phyloP scores from a whole-genome alignment of 73 alveolate species.

The Paramecium biaurelia region DNA sequence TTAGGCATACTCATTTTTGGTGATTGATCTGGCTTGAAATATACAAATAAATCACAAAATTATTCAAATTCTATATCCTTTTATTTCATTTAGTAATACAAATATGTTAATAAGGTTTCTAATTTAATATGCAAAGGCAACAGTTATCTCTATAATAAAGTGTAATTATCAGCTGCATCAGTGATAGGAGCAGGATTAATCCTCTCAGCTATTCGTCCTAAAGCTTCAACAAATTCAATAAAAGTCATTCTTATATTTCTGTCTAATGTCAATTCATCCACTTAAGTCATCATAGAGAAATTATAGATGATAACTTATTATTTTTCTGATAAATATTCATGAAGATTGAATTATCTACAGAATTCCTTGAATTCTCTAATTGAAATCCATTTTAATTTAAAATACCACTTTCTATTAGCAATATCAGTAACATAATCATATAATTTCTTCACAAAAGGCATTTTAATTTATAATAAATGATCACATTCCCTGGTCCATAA shows the following conservation, averaged over 20 bases:
- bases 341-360: slow-evolving; percentile 68
- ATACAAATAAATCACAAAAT: background rate
- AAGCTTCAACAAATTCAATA: slow-evolving; percentile 80
- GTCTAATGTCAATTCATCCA: slow-evolving; percentile 76
- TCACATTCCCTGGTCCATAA: slow-evolving; percentile 73
- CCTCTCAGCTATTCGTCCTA: slow-evolving; percentile 80
- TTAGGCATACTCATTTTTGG: background rate
- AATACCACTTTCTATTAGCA: slow-evolving; percentile 48
- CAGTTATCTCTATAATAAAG: background rate
- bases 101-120: slow-evolving; percentile 41
- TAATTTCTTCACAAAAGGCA: slow-evolving; percentile 61
- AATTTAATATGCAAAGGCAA: slow-evolving; percentile 58
- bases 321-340: slow-evolving; percentile 76
- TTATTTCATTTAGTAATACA: background rate
- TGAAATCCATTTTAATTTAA: slow-evolving; percentile 67
- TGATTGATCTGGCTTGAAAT: background rate
- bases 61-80: background rate
- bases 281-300: slow-evolving; percentile 83
- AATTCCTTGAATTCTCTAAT: slow-evolving; percentile 78
- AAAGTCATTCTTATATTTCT: slow-evolving; percentile 78
- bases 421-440: slow-evolving; percentile 63
- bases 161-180: slow-evolving; percentile 26
- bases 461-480: slow-evolving; percentile 58
- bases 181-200: slow-evolving; percentile 50
- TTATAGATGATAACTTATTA: slow-evolving; percentile 77